These are phyloP conservation scores for Pyricularia pennisetigena DNA, from an alignment of 2,329 filamentous ascomycete species.

Conservation along the genomic window DNA sequence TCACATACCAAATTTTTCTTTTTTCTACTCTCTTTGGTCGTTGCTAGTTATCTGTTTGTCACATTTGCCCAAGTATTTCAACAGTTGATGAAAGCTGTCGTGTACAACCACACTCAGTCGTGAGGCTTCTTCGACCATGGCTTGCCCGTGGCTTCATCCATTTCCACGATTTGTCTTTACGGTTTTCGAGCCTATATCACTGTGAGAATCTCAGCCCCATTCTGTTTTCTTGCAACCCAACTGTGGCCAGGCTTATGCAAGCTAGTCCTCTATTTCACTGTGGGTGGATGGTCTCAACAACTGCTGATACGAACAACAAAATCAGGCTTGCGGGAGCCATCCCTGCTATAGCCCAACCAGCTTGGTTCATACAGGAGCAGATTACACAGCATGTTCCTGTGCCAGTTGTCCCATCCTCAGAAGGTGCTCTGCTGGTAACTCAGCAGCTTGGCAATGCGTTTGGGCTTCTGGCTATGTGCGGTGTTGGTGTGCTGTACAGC, in stretches of 20 bases:
- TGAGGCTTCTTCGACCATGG: conserved; percentile 30
- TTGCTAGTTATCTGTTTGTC: background rate
- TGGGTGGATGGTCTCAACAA: no score
- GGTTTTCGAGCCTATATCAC: conserved; percentile 56
- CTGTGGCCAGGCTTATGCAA: background rate
- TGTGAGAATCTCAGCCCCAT: conserved; percentile 36
- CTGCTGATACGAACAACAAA: background rate
- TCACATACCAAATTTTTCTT: background rate
- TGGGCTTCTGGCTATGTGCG: conserved; percentile 54
- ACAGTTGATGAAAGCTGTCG: background rate
- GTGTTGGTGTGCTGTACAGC: conserved; percentile 51
- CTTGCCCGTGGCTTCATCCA: conserved; percentile 45
- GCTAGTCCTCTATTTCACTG: background rate
- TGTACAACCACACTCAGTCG: background rate
- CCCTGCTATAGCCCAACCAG: conserved; percentile 42
- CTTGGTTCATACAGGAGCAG: conserved; percentile 56
- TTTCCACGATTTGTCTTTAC: conserved; percentile 59
- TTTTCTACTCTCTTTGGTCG: background rate
- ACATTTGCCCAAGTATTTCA: background rate
- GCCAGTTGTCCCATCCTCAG: conserved; percentile 23
- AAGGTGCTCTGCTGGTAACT: conserved; percentile 45
- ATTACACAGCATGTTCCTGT: conserved; percentile 27
- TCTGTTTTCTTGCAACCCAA: background rate
- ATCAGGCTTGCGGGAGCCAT: conserved; percentile 49
- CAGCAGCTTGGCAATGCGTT: conserved; percentile 64